A percentile compares a stretch with the other conserved stretches of the same genome.
These are phyloP conservation scores for Sordariomycetes sp. DNA, from an alignment of 2,329 filamentous ascomycete species.

Conservation along the genomic window DNA sequence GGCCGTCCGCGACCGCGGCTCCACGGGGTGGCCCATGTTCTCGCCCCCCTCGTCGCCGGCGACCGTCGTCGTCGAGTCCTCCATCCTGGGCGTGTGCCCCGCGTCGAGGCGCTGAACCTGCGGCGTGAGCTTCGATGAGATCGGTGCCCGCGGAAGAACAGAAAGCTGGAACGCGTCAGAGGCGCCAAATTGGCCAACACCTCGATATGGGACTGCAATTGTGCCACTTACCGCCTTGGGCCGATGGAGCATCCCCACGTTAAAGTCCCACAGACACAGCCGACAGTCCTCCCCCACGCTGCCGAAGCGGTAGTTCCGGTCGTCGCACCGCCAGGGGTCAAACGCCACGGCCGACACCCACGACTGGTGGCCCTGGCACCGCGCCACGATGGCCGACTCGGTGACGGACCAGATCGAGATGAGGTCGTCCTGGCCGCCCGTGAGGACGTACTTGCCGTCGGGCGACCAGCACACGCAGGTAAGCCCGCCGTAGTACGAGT, in stretches of 20 bases:
- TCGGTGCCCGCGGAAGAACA: constrained; percentile 41
- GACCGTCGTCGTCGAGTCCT: constrained; percentile 56
- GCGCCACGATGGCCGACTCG: constrained; percentile 74
- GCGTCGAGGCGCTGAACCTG: constrained; percentile 48
- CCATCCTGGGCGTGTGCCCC: constrained; percentile 50
- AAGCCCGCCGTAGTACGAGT: constrained; percentile 87
- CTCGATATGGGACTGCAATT: constrained; percentile 10
- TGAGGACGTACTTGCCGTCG: constrained; percentile 90
- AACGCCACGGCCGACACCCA: constrained; percentile 93
- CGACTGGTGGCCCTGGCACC: constrained; percentile 90
- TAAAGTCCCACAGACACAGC: constrained; percentile 93
- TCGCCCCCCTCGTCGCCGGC: constrained; percentile 38
- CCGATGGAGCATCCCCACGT: constrained; percentile 87
- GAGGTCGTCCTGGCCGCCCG: constrained; percentile 90
- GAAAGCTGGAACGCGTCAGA: constrained; percentile 33
- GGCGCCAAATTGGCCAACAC: constrained; percentile 5
- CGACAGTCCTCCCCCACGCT: constrained; percentile 92
- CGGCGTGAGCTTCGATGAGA: constrained; percentile 25
- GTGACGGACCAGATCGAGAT: constrained; percentile 91
- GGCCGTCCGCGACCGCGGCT: constrained; percentile 73
- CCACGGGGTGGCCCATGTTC: constrained; percentile 66
- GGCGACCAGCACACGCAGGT: constrained; percentile 96
- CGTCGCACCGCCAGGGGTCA: constrained; percentile 94
- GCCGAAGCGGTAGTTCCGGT: constrained; percentile 89
- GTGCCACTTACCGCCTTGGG: constrained; percentile 62